A percentile compares a stretch with the other conserved stretches of the same genome.
Conservation (phyloP, 192 early-diverging fungal species). For the Pilobolus umbonatus region DNA sequence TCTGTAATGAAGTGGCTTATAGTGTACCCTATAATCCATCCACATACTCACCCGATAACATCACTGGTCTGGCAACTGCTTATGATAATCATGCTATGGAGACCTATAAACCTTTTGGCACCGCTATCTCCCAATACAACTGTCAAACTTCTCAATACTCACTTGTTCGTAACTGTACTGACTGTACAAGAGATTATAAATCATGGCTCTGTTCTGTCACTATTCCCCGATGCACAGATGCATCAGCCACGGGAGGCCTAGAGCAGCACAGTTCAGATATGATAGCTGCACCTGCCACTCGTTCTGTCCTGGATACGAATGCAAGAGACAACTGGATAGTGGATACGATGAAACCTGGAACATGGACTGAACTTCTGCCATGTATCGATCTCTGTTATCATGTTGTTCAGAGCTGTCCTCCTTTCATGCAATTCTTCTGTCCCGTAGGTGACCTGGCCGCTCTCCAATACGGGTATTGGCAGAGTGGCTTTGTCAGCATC, state of each 20-base stretch:
- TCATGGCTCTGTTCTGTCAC: conserved; percentile 51
- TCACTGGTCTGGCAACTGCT: conserved; percentile 20
- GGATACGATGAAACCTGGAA: conserved; percentile 17
- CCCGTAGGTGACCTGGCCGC: conserved; percentile 38
- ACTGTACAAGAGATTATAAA: conserved; percentile 49
- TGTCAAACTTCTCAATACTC: conserved; percentile 50
- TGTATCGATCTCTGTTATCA: conserved; percentile 56
- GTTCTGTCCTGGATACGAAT: conserved; percentile 14
- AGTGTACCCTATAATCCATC: conserved; percentile 33
- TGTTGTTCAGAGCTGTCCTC: conserved; percentile 54
- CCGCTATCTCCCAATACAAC: conserved; percentile 44
- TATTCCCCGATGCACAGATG: conserved; percentile 49
- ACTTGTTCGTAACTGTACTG: conserved; percentile 48
- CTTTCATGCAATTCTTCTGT: conserved; percentile 48
- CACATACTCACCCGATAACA: not conserved
- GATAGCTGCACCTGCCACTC: conserved; percentile 13
- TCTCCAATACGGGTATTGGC: conserved; percentile 30
- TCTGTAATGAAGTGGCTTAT: conserved; percentile 53
- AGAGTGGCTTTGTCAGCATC: conserved; percentile 1
- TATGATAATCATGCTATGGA: conserved; percentile 42
- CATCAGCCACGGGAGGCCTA: conserved; percentile 8
- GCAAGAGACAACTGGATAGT: conserved; percentile 39
- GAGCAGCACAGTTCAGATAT: conserved; percentile 6
- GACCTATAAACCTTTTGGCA: conserved; percentile 42
- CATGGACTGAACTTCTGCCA: conserved; percentile 48